A percentile compares a stretch with the other conserved stretches of the same genome.
Conservation (phyloP, 768 basidiomycete genomes). For the Plicaturopsis crispa region DNA sequence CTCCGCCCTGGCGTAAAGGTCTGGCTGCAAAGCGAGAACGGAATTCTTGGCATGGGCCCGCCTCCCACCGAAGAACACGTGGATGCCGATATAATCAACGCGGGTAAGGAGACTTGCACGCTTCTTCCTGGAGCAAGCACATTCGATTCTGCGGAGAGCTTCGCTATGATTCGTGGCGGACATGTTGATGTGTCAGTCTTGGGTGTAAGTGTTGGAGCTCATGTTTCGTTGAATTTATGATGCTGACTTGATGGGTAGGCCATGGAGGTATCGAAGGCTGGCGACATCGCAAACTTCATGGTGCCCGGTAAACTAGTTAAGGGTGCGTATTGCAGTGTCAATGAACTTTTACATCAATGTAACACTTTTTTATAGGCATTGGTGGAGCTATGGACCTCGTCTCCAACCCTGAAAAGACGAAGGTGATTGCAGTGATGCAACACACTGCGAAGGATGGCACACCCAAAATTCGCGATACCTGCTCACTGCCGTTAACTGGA, state of each 20-base stretch:
- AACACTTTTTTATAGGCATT: slow-evolving; percentile 60
- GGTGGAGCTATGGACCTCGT: slow-evolving; percentile 97
- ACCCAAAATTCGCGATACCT: slow-evolving; percentile 80
- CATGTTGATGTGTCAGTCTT: slow-evolving; percentile 92
- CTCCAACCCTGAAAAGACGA: slow-evolving; percentile 93
- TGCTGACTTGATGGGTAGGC: slow-evolving; percentile 39
- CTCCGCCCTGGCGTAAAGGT: slow-evolving; percentile 66
- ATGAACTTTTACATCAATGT: slow-evolving; percentile 5
- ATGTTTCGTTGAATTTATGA: not conserved
- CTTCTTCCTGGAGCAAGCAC: slow-evolving; percentile 86
- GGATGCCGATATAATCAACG: slow-evolving; percentile 88
- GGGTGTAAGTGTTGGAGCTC: slow-evolving; percentile 48
- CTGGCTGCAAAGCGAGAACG: slow-evolving; percentile 89
- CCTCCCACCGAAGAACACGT: slow-evolving; percentile 75
- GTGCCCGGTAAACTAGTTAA: slow-evolving; percentile 91
- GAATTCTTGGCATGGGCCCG: slow-evolving; percentile 86
- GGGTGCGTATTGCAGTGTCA: slow-evolving; percentile 32
- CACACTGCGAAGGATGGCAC: slow-evolving; percentile 87
- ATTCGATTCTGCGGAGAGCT: slow-evolving; percentile 92
- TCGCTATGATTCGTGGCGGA: slow-evolving; percentile 96
- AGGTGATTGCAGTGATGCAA: slow-evolving; percentile 85
- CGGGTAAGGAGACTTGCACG: slow-evolving; percentile 92
- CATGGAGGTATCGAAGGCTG: slow-evolving; percentile 90
- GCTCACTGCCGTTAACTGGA: slow-evolving; percentile 82
- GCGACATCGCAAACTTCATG: slow-evolving; percentile 98